Evolutionary conservation across 1,139 yeast genomes (phyloP).

Genomic region (Saccharomyces hybrid): DNA sequence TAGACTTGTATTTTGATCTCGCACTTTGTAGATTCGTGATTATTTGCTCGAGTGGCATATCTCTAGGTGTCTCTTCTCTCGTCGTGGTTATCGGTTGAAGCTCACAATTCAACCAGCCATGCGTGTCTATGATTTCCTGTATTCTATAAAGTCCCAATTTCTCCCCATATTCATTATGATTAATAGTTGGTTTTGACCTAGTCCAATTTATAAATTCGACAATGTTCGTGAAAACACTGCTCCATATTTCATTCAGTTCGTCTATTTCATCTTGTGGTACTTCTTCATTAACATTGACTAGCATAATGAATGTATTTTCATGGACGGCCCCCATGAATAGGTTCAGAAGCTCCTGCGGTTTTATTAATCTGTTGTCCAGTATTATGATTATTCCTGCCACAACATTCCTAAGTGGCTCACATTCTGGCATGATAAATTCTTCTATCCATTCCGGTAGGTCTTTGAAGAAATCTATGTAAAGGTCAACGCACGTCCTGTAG

Average conservation of each 20-base stretch:
- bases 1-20: conserved; percentile 13
- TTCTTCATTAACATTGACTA: conserved; percentile 8
- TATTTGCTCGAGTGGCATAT: background rate
- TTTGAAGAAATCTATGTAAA: conserved; percentile 29
- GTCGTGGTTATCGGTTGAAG: background rate
- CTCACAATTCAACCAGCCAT: conserved; percentile 21
- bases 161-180: conserved; percentile 24
- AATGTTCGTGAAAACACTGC: conserved; percentile 1
- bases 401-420: conserved; percentile 23
- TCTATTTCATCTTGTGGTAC: conserved; percentile 8
- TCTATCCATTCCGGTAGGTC: conserved; percentile 22
- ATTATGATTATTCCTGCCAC: conserved; percentile 28
- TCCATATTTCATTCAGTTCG: conserved; percentile 12
- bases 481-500: conserved; percentile 22
- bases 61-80: background rate
- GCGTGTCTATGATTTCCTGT: conserved; percentile 26
- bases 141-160: conserved; percentile 22
- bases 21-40: conserved; percentile 16
- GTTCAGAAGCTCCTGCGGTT: background rate
- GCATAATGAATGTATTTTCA: conserved; percentile 10
- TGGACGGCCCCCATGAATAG: background rate
- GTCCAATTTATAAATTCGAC: conserved; percentile 13
- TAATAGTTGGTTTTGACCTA: conserved; percentile 4
- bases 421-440: conserved; percentile 22
- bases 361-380: conserved; percentile 1